Percentiles rank a stretch among this genome's conserved stretches.
These are phyloP conservation scores for Dothistroma septosporum DNA, from an alignment of 2,329 filamentous ascomycete species.

Conservation along the genomic window DNA sequence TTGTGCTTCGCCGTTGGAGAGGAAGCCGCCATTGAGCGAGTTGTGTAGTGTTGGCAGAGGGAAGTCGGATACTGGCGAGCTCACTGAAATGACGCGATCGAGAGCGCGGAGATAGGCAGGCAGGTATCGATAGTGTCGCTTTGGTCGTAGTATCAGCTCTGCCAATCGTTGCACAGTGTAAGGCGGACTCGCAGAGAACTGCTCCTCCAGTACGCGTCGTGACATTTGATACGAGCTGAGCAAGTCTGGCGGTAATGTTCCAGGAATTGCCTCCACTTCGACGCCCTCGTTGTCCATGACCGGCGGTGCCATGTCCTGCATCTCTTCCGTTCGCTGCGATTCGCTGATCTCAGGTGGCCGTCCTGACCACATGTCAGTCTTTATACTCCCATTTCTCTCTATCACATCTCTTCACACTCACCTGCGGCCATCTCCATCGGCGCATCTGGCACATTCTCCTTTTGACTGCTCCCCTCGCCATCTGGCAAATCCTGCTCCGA, in stretches of 20 bases:
- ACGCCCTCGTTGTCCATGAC: conserved; percentile 5
- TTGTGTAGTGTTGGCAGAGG: conserved; percentile 63
- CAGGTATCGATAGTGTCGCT: conserved; percentile 73
- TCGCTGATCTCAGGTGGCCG: conserved; percentile 25
- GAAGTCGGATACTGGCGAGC: conserved; percentile 73
- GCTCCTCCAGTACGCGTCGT: conserved; percentile 34
- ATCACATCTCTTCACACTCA: background rate
- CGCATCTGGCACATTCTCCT: conserved; percentile 57
- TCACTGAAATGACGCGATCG: conserved; percentile 85
- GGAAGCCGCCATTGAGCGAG: conserved; percentile 44
- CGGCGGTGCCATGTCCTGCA: conserved; percentile 17
- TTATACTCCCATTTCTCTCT: background rate
- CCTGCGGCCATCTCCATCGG: conserved; percentile 38
- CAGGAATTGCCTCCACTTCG: conserved; percentile 30
- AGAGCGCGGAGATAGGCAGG: conserved; percentile 85
- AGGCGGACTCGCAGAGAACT: conserved; percentile 72
- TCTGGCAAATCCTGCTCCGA: conserved; percentile 23
- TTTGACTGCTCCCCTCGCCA: conserved; percentile 48
- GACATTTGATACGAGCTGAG: conserved; percentile 47
- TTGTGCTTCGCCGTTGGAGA: conserved; percentile 50
- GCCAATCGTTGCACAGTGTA: conserved; percentile 90
- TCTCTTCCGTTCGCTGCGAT: conserved; percentile 26
- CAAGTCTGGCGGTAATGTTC: conserved; percentile 61
- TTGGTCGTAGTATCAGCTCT: conserved; percentile 76
- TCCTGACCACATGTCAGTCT: background rate